Evolutionary conservation across 176 grass and related monocot genomes (phyloP).

Genomic region (Juncus inflexus): DNA sequence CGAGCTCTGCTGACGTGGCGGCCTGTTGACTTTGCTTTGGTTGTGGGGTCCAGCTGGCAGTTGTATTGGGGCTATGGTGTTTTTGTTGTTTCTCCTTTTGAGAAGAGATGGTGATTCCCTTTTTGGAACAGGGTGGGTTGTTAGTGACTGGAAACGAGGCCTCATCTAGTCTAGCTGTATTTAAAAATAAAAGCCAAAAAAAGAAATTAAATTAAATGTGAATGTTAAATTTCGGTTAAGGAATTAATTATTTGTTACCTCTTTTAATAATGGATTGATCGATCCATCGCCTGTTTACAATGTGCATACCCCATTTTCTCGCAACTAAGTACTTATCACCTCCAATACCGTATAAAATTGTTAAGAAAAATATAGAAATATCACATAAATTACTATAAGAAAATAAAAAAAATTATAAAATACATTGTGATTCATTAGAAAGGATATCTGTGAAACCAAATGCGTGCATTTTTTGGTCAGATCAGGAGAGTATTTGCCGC

Average conservation of each 20-base stretch:
- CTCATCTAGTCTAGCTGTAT: conserved; percentile 78
- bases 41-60: conserved; percentile 37
- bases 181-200: conserved; percentile 28
- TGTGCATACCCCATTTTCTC: conserved; percentile 72
- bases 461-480: conserved; percentile 87
- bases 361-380: conserved; percentile 43
- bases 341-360: conserved; percentile 62
- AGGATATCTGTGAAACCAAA: conserved; percentile 99
- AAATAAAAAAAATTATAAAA: conserved; percentile 16
- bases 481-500: conserved; percentile 79
- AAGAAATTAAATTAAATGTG: conserved; percentile 1
- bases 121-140: conserved; percentile 32
- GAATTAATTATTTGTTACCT: conserved; percentile 45
- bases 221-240: conserved; percentile 19
- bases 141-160: conserved; percentile 46
- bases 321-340: conserved; percentile 92
- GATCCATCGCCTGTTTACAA: conserved; percentile 69
- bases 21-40: conserved; percentile 15
- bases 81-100: conserved; percentile 54
- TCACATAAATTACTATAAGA: background rate
- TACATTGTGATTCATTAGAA: conserved; percentile 24
- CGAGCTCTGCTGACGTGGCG: conserved; percentile 39
- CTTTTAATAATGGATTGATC: conserved; percentile 70
- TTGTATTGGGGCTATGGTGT: conserved; percentile 37
- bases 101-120: conserved; percentile 34